Conservation (phyloP, 2,329 filamentous ascomycete species). For the Mollisiaceae sp. region DNA sequence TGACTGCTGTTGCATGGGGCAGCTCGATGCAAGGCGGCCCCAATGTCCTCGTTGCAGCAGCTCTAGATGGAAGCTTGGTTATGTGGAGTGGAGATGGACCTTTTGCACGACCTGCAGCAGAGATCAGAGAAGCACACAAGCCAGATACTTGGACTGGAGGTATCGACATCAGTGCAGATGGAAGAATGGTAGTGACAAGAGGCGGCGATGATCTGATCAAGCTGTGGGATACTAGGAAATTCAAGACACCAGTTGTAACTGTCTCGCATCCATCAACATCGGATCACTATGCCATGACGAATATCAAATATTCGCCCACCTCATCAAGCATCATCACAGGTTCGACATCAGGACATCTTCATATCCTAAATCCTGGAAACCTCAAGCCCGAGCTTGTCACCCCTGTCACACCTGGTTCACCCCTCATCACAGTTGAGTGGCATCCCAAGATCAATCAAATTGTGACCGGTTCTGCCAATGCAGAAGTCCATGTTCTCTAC, state of each 20-base stretch:
- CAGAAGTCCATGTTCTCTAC: slow-evolving; percentile 88
- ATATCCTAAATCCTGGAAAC: slow-evolving; percentile 93
- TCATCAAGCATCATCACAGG: slow-evolving; percentile 87
- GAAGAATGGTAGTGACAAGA: slow-evolving; percentile 85
- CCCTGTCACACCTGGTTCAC: slow-evolving; percentile 82
- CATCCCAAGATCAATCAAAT: slow-evolving; percentile 96
- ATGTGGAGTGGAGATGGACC: slow-evolving; percentile 94
- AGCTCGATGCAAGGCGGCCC: slow-evolving; percentile 75
- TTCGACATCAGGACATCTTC: slow-evolving; percentile 81
- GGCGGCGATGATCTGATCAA: slow-evolving; percentile 94
- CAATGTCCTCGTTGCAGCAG: slow-evolving; percentile 80
- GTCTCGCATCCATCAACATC: slow-evolving; percentile 82
- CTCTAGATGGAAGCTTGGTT: slow-evolving; percentile 85
- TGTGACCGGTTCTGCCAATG: slow-evolving; percentile 89
- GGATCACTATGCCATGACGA: slow-evolving; percentile 80
- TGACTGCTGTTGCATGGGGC: slow-evolving; percentile 92
- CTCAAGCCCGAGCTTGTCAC: slow-evolving; percentile 84
- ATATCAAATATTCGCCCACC: slow-evolving; percentile 88
- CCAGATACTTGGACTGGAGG: slow-evolving; percentile 90
- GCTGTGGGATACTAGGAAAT: slow-evolving; percentile 95
- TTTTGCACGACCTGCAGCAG: slow-evolving; percentile 78
- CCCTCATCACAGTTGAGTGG: slow-evolving; percentile 87
- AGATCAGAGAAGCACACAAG: slow-evolving; percentile 83
- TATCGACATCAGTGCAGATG: slow-evolving; percentile 88
- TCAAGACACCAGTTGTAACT: slow-evolving; percentile 85